A percentile compares a stretch with the other conserved stretches of the same genome.
Evolutionary conservation across 306 rosid species (phyloP).

Genomic region (Glycyrrhiza uralensis): DNA sequence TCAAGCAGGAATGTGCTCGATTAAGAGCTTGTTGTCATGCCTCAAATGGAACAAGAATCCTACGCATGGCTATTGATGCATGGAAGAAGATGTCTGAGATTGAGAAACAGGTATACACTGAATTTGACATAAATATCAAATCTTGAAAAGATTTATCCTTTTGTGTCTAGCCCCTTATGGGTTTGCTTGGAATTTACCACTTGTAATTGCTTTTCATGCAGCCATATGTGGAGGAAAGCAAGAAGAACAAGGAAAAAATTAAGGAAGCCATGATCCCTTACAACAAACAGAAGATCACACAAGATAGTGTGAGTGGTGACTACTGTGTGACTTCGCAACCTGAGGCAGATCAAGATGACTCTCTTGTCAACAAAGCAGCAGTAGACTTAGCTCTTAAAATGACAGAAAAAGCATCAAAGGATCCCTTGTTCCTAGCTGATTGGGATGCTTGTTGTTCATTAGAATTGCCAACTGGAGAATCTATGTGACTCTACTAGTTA

Average conservation of each 20-base stretch:
- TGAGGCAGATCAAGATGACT: not conserved
- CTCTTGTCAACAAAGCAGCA: not conserved
- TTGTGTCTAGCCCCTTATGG: no score
- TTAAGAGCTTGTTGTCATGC: constrained; percentile 5
- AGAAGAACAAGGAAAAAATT: constrained; percentile 22
- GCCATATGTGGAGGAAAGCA: constrained; percentile 42
- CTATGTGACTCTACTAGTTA: not conserved
- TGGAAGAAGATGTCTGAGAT: constrained; percentile 38
- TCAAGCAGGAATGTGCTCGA: constrained; percentile 45
- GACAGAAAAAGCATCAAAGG: constrained; percentile 16
- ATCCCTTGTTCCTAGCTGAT: constrained; percentile 10
- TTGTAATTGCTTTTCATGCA: constrained; percentile 11
- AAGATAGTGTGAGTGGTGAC: constrained; percentile 5
- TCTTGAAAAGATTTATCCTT: no score
- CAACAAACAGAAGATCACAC: not conserved
- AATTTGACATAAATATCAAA: not conserved
- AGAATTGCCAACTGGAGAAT: not conserved
- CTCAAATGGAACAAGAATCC: not conserved
- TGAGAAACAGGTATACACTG: constrained; percentile 33
- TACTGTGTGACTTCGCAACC: constrained; percentile 29
- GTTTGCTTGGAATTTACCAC: not conserved
- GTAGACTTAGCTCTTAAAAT: constrained; percentile 10
- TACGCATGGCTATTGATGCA: constrained; percentile 24
- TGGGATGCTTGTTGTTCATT: not conserved
- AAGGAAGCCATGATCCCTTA: constrained; percentile 15